These are phyloP conservation scores for Sesbania bispinosa DNA, from an alignment of 306 rosid species.

Conservation along the genomic window DNA sequence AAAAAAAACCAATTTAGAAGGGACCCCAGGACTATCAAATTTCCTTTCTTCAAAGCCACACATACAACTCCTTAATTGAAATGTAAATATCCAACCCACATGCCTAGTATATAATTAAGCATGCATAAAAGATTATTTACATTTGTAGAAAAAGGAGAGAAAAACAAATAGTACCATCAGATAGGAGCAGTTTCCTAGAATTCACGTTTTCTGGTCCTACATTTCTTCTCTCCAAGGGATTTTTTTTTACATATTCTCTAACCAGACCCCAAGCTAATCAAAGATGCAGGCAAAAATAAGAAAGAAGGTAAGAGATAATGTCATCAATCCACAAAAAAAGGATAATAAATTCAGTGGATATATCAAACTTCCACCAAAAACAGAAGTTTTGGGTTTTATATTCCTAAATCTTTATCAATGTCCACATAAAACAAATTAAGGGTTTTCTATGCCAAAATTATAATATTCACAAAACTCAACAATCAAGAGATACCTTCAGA, in stretches of 20 bases:
- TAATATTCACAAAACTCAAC: neutral
- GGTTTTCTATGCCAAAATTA: constrained; percentile 14
- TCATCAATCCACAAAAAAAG: constrained; percentile 13
- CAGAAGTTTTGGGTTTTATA: neutral
- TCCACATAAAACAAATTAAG: neutral
- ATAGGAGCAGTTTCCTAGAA: neutral
- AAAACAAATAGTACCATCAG: neutral
- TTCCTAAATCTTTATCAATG: constrained; percentile 5
- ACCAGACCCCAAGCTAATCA: constrained; percentile 7
- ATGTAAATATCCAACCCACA: constrained; percentile 4
- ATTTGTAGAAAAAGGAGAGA: neutral
- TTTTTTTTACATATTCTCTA: neutral
- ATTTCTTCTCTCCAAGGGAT: neutral
- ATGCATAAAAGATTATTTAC: constrained; percentile 24
- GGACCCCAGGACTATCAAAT: constrained; percentile 50
- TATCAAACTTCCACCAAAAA: constrained; percentile 17
- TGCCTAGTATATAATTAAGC: constrained; percentile 16
- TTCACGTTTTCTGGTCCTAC: too few species aligned
- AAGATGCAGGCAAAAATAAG: neutral
- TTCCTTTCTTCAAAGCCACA: constrained; percentile 36
- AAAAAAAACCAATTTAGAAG: constrained; percentile 39
- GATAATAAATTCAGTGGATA: constrained; percentile 6
- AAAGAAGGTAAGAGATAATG: neutral
- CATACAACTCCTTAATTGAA: constrained; percentile 21
- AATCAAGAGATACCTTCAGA: constrained; percentile 16